Percentiles rank a stretch among this genome's conserved stretches.
Conservation (phyloP, 805 yeast genomes). For the Phaffomyces opuntiae region DNA sequence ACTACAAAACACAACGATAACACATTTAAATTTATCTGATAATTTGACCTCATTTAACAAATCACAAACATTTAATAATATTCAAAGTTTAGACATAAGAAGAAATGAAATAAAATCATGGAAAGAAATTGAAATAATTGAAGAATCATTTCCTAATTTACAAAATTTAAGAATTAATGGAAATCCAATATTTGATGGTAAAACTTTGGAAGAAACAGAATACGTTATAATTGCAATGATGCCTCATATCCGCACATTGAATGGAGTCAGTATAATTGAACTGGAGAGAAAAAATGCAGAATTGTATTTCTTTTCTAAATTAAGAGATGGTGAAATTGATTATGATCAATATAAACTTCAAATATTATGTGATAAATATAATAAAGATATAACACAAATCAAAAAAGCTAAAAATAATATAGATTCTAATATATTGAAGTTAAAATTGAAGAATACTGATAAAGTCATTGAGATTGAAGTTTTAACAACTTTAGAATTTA, state of each 20-base stretch:
- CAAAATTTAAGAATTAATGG: conserved; percentile 39
- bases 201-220: conserved; percentile 20
- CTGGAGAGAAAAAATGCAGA: conserved; percentile 60
- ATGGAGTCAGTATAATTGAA: conserved; percentile 46
- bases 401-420: not conserved
- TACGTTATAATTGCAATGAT: conserved; percentile 40
- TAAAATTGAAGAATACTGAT: conserved; percentile 3
- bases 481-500: conserved; percentile 26
- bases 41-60: conserved; percentile 1
- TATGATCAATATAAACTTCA: conserved; percentile 35
- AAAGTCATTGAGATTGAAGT: conserved; percentile 11
- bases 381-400: conserved; percentile 5
- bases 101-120: conserved; percentile 41
- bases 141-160: conserved; percentile 34
- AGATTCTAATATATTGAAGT: not conserved
- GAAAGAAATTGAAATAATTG: conserved; percentile 41
- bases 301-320: conserved; percentile 51
- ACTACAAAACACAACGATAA: not conserved
- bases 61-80: not conserved
- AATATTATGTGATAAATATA: conserved; percentile 24
- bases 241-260: conserved; percentile 33
- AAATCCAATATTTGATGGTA: conserved; percentile 40
- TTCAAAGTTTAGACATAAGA: conserved; percentile 41
- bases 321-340: conserved; percentile 24
- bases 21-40: conserved; percentile 21